Percentiles rank a stretch among this genome's conserved stretches.
Conservation (phyloP, 208 protist species). For the Tetramitus jugosus region DNA sequence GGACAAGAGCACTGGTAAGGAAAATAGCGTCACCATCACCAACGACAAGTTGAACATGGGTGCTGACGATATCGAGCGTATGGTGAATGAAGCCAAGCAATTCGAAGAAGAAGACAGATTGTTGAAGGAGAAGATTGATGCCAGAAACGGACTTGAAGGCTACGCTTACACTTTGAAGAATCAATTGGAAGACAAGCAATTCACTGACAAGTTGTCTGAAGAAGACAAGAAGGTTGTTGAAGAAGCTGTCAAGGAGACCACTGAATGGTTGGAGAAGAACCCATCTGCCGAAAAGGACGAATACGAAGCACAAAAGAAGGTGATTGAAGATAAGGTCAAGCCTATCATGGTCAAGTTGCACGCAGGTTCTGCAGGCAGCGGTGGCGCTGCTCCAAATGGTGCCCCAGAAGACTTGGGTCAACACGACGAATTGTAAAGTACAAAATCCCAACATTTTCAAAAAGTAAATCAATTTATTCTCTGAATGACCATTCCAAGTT, state of each 20-base stretch:
- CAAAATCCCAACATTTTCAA: no score
- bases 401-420: neutral
- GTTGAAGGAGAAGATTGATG: slow-evolving; percentile 51
- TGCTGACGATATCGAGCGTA: slow-evolving; percentile 71
- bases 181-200: slow-evolving; percentile 82
- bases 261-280: slow-evolving; percentile 89
- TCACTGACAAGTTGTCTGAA: slow-evolving; percentile 71
- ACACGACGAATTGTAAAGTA: slow-evolving; percentile 21
- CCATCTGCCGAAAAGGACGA: slow-evolving; percentile 83
- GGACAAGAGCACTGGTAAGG: slow-evolving; percentile 79
- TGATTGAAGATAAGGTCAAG: slow-evolving; percentile 77
- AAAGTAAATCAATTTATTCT: no score
- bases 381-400: slow-evolving; percentile 22
- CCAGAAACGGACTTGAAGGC: slow-evolving; percentile 64
- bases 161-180: slow-evolving; percentile 90
- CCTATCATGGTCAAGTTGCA: slow-evolving; percentile 90
- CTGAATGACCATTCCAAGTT: no score
- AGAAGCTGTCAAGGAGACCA: slow-evolving; percentile 69
- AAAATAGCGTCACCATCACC: slow-evolving; percentile 86
- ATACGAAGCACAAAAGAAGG: slow-evolving; percentile 76
- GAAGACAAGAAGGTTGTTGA: slow-evolving; percentile 76
- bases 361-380: no score
- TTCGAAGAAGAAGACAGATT: slow-evolving; percentile 69
- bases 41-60: slow-evolving; percentile 76
- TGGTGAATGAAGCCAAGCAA: slow-evolving; percentile 70